Percentiles rank a stretch among this genome's conserved stretches.
These are phyloP conservation scores for Thelonectria rubi DNA, from an alignment of 2,329 filamentous ascomycete genomes.

Conservation along the genomic window DNA sequence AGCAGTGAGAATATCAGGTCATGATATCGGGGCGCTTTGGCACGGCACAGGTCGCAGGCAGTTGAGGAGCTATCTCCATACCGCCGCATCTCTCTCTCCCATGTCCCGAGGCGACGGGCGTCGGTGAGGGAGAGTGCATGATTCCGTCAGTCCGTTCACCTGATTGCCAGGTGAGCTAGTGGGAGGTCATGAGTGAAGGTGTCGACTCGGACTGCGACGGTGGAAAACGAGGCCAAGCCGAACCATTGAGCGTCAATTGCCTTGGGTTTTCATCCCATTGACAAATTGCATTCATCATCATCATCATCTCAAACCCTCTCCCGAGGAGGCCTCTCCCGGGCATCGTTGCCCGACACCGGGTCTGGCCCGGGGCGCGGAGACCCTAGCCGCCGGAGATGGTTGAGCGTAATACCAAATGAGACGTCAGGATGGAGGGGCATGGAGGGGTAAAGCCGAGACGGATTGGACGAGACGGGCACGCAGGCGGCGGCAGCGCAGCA, in stretches of 20 bases:
- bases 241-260: slow-evolving; percentile 15
- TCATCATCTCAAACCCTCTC: background rate
- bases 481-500: background rate
- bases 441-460: slow-evolving; percentile 1
- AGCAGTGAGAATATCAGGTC: slow-evolving; percentile 17
- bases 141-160: slow-evolving; percentile 7
- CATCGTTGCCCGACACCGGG: slow-evolving; percentile 34
- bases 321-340: slow-evolving; percentile 21
- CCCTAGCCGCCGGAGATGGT: slow-evolving; percentile 12
- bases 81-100: slow-evolving; percentile 8
- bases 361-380: slow-evolving; percentile 12
- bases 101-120: slow-evolving; percentile 3
- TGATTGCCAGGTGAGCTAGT: background rate
- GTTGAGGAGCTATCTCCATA: slow-evolving; percentile 1
- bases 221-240: background rate
- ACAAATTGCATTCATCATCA: background rate
- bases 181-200: no score
- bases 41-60: slow-evolving; percentile 3
- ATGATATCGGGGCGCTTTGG: slow-evolving; percentile 8
- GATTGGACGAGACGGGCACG: background rate
- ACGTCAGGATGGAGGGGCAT: slow-evolving; percentile 1
- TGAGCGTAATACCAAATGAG: slow-evolving; percentile 6
- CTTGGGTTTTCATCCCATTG: background rate
- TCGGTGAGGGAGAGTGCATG: slow-evolving; percentile 12
- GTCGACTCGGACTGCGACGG: background rate